phyloP scores from a whole-genome alignment of 2,329 filamentous ascomycete species.

The Fusarium nisikadoi region DNA sequence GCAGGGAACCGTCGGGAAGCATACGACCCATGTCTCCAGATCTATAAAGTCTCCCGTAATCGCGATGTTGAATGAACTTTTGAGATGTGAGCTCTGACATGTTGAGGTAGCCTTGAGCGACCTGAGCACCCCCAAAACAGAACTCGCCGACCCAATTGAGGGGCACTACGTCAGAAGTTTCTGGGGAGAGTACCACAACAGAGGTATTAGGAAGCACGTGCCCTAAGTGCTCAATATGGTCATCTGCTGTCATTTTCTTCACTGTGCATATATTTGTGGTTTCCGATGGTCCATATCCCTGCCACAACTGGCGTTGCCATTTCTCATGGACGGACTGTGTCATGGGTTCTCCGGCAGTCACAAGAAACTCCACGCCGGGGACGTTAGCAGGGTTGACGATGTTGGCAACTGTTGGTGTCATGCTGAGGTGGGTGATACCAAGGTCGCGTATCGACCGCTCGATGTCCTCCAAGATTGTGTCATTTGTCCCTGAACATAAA shows the following conservation, averaged over 20 bases:
- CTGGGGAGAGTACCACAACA: conserved; percentile 67
- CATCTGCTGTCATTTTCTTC: conserved; percentile 66
- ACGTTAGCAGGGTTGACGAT: conserved; percentile 76
- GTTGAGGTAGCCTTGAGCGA: conserved; percentile 79
- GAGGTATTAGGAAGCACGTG: conserved; percentile 80
- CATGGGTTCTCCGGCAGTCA: conserved; percentile 84
- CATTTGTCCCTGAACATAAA: conserved; percentile 79
- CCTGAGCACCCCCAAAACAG: conserved; percentile 87
- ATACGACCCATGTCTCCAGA: conserved; percentile 86
- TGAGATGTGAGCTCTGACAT: conserved; percentile 68
- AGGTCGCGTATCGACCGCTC: conserved; percentile 73
- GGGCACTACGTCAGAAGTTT: conserved; percentile 66
- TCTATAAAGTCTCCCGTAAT: conserved; percentile 79
- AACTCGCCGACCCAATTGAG: conserved; percentile 82
- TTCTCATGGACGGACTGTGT: conserved; percentile 74
- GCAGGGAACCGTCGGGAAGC: conserved; percentile 78
- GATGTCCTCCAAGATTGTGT: conserved; percentile 78
- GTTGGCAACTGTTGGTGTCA: conserved; percentile 86
- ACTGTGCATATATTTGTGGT: conserved; percentile 90
- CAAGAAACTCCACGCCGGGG: conserved; percentile 77
- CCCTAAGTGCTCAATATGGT: conserved; percentile 81
- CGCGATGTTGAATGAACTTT: conserved; percentile 76
- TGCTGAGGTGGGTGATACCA: conserved; percentile 79
- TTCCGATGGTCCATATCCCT: conserved; percentile 87
- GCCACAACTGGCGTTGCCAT: conserved; percentile 78